Evolutionary conservation across 2,329 filamentous ascomycete species (phyloP).

Genomic region (Camillea tinctor): DNA sequence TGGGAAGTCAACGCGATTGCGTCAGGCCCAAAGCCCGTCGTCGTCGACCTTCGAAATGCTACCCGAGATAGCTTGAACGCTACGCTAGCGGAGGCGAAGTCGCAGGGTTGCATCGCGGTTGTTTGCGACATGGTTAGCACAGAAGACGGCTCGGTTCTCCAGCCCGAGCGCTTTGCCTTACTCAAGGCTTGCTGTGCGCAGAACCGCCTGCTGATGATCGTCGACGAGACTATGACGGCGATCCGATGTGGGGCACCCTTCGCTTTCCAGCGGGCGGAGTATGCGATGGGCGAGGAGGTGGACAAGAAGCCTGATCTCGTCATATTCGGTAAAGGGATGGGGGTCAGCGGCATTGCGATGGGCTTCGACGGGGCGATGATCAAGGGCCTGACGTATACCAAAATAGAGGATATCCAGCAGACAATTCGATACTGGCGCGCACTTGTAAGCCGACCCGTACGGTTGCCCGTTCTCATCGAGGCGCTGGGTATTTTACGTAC

Average conservation of each 20-base stretch:
- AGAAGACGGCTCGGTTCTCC: constrained; percentile 22
- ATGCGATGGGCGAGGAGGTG: constrained; percentile 4
- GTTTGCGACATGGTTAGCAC: constrained; percentile 25
- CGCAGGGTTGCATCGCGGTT: constrained; percentile 22
- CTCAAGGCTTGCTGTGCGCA: constrained; percentile 16
- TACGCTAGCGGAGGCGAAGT: constrained; percentile 19
- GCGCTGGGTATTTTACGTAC: constrained; percentile 19
- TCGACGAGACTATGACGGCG: constrained; percentile 25
- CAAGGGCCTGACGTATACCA: constrained; percentile 14
- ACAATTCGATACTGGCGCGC: constrained; percentile 20
- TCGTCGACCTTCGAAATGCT: constrained; percentile 18
- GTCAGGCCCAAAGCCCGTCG: constrained; percentile 17
- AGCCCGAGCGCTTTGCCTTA: constrained; percentile 11
- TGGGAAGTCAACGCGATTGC: constrained; percentile 18
- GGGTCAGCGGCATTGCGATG: constrained; percentile 19
- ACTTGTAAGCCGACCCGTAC: constrained; percentile 16
- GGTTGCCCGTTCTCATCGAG: constrained; percentile 15
- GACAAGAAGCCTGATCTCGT: constrained; percentile 23
- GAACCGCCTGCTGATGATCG: constrained; percentile 18
- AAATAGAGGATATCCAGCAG: constrained; percentile 13
- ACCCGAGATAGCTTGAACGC: constrained; percentile 14
- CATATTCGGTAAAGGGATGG: constrained; percentile 25
- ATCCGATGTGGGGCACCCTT: constrained; percentile 30
- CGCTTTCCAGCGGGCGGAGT: constrained; percentile 25
- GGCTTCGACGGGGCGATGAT: constrained; percentile 15